Conservation (phyloP, 805 yeast genomes). For the Alloascoidea hylecoeti region DNA sequence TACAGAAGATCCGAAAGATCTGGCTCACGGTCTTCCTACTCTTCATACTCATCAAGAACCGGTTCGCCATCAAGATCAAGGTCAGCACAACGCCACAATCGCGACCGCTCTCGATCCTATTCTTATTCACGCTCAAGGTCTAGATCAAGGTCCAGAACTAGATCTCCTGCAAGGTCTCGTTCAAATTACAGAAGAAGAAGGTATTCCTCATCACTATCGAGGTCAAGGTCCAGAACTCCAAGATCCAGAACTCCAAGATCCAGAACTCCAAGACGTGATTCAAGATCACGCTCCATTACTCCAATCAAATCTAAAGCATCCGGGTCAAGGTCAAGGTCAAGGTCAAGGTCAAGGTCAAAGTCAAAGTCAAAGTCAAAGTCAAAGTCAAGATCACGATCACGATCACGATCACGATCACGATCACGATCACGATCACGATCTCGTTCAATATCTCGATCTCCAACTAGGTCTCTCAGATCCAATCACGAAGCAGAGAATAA, state of each 20-base stretch:
- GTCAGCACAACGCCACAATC: background rate
- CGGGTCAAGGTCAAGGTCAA: constrained; percentile 1
- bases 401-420: background rate
- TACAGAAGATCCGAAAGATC: background rate
- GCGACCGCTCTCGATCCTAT: background rate
- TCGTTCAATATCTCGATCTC: background rate
- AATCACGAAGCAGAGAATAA: no score
- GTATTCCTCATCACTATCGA: background rate
- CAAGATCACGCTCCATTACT: background rate
- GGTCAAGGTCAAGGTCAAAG: constrained; percentile 1
- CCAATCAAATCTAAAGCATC: background rate
- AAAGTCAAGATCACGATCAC: background rate
- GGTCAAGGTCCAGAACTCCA: background rate
- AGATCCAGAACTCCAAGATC: background rate
- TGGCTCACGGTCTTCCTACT: background rate
- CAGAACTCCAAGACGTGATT: background rate
- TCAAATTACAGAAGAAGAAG: background rate
- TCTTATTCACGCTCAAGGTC: background rate
- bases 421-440: background rate
- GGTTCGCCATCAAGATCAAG: background rate
- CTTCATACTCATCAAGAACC: background rate
- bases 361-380: background rate
- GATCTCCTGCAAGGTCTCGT: constrained; percentile 1
- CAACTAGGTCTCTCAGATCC: no score
- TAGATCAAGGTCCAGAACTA: background rate